phyloP scores from a whole-genome alignment of 805 yeast genomes.

The Sugiyamaella floridensis region DNA sequence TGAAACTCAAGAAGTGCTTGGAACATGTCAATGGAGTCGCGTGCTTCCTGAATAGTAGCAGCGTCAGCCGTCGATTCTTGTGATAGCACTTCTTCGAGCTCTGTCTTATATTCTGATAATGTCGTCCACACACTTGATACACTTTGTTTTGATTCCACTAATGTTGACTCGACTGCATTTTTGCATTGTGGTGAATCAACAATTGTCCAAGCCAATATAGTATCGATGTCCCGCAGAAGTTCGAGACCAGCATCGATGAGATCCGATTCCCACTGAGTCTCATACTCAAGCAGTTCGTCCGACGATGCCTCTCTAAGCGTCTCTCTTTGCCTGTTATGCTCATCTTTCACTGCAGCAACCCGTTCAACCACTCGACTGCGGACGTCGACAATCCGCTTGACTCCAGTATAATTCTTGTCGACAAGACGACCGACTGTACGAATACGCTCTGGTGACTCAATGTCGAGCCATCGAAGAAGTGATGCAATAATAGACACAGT shows the following conservation, averaged over 20 bases:
- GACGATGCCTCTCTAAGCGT: neutral
- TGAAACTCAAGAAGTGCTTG: neutral
- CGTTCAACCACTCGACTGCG: neutral
- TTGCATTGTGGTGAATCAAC: neutral
- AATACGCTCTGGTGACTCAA: slow-evolving; percentile 12
- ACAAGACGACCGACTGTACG: slow-evolving; percentile 6
- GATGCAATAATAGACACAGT: slow-evolving; percentile 7
- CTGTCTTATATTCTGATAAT: neutral
- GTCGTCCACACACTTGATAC: neutral
- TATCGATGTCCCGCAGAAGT: neutral
- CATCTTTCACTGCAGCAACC: neutral
- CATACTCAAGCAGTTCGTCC: neutral
- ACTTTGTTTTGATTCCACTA: neutral
- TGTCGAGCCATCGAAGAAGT: slow-evolving; percentile 13
- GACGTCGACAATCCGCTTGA: neutral
- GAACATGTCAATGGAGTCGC: slow-evolving; percentile 1
- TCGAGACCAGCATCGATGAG: slow-evolving; percentile 8
- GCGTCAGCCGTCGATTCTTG: neutral
- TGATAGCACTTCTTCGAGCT: neutral
- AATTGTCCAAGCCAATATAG: slow-evolving; percentile 3
- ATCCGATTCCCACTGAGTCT: slow-evolving; percentile 5
- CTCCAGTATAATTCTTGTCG: slow-evolving; percentile 2
- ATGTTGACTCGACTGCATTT: neutral
- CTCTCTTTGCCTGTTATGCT: neutral
- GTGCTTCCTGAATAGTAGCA: neutral